Percentiles rank a stretch among this genome's conserved stretches.
Conservation (phyloP, 495 filamentous ascomycete species). For the Wilcoxina mikolae region DNA sequence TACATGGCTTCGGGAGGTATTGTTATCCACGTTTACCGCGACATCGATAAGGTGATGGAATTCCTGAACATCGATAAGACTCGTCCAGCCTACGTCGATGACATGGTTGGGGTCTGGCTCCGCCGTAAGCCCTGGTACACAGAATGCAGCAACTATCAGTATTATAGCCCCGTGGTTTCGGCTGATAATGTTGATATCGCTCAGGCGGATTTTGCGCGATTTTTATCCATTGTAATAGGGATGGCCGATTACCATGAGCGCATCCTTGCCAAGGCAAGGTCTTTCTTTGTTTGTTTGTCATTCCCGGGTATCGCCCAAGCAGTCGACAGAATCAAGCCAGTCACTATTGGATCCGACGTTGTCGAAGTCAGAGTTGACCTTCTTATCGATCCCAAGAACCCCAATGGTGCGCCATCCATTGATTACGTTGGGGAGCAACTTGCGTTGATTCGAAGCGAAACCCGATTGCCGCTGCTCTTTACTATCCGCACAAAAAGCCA, state of each 20-base stretch:
- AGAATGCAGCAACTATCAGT: constrained; percentile 90
- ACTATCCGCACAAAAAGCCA: constrained; percentile 76
- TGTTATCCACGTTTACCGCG: constrained; percentile 73
- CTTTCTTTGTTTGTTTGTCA: constrained; percentile 88
- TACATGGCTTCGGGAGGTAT: constrained; percentile 73
- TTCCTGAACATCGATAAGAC: constrained; percentile 83
- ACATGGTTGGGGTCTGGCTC: constrained; percentile 84
- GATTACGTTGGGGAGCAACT: constrained; percentile 74
- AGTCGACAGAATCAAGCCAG: constrained; percentile 46
- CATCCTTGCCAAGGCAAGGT: constrained; percentile 55
- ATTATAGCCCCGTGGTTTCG: constrained; percentile 50
- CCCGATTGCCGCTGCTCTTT: constrained; percentile 81
- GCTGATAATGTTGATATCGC: constrained; percentile 41
- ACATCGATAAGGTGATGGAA: constrained; percentile 76
- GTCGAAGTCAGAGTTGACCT: constrained; percentile 91
- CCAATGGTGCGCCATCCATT: constrained; percentile 43
- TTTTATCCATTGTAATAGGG: constrained; percentile 60
- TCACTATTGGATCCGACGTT: constrained; percentile 76
- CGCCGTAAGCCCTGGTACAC: constrained; percentile 83
- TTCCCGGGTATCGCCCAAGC: constrained; percentile 53
- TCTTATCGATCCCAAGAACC: constrained; percentile 53
- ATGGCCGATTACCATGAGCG: constrained; percentile 46
- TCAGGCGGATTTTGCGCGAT: constrained; percentile 63
- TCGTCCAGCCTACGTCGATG: constrained; percentile 81
- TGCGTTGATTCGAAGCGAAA: constrained; percentile 56